Evolutionary conservation across 1,284 basidiomycete species (phyloP), one percentile per base, ranked within the genome.

Genomic region (Uromyces viciae-fabae): DNA sequence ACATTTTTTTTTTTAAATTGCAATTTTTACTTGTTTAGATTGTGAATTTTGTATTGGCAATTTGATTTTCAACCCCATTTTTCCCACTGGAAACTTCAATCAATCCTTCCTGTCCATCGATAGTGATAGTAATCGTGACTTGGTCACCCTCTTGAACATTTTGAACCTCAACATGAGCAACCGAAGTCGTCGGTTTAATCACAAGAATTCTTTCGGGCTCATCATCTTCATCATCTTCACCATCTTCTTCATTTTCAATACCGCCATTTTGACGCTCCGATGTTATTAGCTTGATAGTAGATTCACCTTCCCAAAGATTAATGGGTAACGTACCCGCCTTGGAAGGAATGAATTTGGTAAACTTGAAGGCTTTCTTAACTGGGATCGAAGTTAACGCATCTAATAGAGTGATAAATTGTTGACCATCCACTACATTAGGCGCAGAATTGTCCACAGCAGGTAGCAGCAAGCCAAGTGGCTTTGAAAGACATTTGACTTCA

Each of bases 221-320:
- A 14, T 89, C 89, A 15, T 89, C 88, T 19, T 87, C 86, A 14
- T 80, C 78, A 1, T 75, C 73, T 2, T 76, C 74, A 19, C 69
- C 75, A 14, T 84, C 85, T 56, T 74, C 72, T 64, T 85, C 84
- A 64, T 82, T 83, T 52, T 87, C 85, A 28, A 82, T 82, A 77
- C 89, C 88, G n/a, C 85, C 85, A 25, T 75, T 71, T 9, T 79
- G 83, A 22, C 49, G 22, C 54, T 46, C 76, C 56, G 28, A 81
- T 69, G 5, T 71, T 60, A 31, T 33, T 90, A 93, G 88, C 84
- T 92, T 91, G 84, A 98, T 89, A 17, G 90, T 90, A 84, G 94
- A 91, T 82, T 91, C 90, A 64, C 92, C 93, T 86, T 98, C 93
- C 91, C 93, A 95, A 58, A 98, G 87, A 86, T 95, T 93, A 82